phyloP scores from a whole-genome alignment of 192 early-diverging fungal species.

The Mortierella claussenii region DNA sequence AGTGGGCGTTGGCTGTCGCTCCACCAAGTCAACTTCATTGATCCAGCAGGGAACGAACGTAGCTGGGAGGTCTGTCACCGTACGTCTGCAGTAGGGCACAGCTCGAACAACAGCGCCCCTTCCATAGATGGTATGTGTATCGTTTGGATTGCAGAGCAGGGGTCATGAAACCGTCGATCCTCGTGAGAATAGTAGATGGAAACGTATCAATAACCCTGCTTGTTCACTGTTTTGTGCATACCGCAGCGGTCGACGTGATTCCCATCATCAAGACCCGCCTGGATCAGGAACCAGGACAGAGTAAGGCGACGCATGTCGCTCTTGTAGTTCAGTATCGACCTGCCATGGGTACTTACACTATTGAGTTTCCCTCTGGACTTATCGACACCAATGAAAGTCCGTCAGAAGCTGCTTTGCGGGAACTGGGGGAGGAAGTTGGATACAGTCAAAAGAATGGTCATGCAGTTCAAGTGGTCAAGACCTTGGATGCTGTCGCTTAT shows the following conservation, averaged over 20 bases:
- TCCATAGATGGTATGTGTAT: conserved; percentile 39
- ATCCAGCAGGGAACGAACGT: conserved; percentile 43
- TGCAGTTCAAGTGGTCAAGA: conserved; percentile 19
- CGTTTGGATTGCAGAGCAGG: neutral
- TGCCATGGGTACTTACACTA: conserved; percentile 46
- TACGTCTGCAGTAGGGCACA: conserved; percentile 4
- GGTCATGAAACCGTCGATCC: neutral
- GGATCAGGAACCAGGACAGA: neutral
- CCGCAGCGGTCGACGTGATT: conserved; percentile 59
- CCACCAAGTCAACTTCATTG: conserved; percentile 51
- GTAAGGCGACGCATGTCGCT: conserved; percentile 42
- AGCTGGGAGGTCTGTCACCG: conserved; percentile 50
- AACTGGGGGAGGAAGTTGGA: conserved; percentile 62
- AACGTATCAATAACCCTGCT: neutral
- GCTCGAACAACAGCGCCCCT: neutral
- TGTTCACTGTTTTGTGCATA: neutral
- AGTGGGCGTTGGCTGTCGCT: conserved; percentile 52
- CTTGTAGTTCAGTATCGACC: conserved; percentile 62
- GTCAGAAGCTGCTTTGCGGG: conserved; percentile 52
- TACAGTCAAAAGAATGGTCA: conserved; percentile 35
- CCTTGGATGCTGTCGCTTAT: conserved; percentile 50
- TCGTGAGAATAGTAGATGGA: neutral
- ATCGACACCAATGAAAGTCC: conserved; percentile 55
- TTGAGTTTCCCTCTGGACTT: conserved; percentile 64
- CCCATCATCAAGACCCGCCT: conserved; percentile 34